Evolutionary conservation across 805 yeast species (phyloP), one percentile per base, ranked within the genome.

Genomic region (Zygosaccharomyces lentus): DNA sequence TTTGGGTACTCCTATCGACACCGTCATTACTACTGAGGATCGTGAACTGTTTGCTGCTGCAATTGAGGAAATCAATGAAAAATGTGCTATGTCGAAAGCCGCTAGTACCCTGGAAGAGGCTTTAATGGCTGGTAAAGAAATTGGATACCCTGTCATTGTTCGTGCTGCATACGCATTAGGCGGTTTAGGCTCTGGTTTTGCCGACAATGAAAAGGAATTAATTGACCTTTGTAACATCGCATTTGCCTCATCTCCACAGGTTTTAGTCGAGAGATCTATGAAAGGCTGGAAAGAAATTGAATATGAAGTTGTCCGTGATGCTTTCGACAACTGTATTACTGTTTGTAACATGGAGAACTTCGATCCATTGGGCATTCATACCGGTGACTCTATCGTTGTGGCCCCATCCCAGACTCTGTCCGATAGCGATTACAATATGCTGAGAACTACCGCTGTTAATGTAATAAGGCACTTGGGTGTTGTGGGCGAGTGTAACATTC

Each of bases 201-300:
- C 98, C 47, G 85, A 87, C 56, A 85, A 88, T 65, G 88, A 87
- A 63, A 69, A 77, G 53, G 90, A 91, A 72, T 78, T 91, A 61
- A 76, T 84, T 47, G 90, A 80, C 37, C 76, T 91, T 56, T 89
- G 96, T 74, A 80, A 81, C 63, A 82, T 85, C 65, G 96, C 98
- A 0, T 89, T 91, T 67, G 96, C 98, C 42, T 80, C 95, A 24
- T 84, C 96, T 47, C 97, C 99, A 9, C 99, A 91, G 73, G 95
- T 91, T 46, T 76, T 91, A 54, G 93, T 91, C 52, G 99, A 91
- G 75, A 81, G 82, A 66, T 88, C 96, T 38, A 87, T 91, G 96
- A 93, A 93, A 74, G 99, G 99, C 54, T 91, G 99, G 99, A 91
- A 91, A 69, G 99, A 91, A 73, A 86, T 91, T 59, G 99, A 91